Evolutionary conservation across 108 stramenopile species (phyloP).

Genomic region (Skeletonema menzelii): DNA sequence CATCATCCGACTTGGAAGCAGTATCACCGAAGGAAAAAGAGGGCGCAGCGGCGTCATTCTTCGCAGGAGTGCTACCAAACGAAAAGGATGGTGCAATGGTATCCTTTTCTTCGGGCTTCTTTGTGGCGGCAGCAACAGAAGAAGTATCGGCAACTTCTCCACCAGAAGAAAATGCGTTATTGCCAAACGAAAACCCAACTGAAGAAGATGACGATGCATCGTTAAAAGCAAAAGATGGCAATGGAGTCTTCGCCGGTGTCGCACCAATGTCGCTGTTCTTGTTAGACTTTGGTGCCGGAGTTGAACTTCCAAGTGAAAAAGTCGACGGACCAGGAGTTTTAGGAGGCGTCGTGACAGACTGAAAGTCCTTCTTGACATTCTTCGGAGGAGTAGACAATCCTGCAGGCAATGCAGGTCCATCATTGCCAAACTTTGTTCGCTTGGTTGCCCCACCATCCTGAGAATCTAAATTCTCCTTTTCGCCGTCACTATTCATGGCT

Average conservation of each 20-base stretch:
- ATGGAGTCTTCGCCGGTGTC: not conserved
- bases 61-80: not conserved
- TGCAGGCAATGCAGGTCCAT: not conserved
- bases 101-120: not conserved
- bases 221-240: not conserved
- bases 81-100: not conserved
- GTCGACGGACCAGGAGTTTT: not conserved
- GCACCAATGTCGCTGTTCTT: not conserved
- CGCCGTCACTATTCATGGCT: conserved; percentile 6
- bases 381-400: conserved; percentile 5
- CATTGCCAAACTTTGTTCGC: conserved; percentile 5
- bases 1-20: not conserved
- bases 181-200: conserved; percentile 1
- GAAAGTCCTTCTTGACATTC: conserved; percentile 11
- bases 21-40: not conserved
- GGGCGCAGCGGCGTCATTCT: not conserved
- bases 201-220: not conserved
- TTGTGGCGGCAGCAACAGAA: not conserved
- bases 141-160: not conserved
- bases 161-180: not conserved
- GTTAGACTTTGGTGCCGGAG: not conserved
- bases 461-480: conserved; percentile 4
- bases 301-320: not conserved
- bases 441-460: conserved; percentile 4
- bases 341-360: not conserved